Evolutionary conservation across 805 yeast species (phyloP).

Genomic region (Saccharomycopsis babjevae): DNA sequence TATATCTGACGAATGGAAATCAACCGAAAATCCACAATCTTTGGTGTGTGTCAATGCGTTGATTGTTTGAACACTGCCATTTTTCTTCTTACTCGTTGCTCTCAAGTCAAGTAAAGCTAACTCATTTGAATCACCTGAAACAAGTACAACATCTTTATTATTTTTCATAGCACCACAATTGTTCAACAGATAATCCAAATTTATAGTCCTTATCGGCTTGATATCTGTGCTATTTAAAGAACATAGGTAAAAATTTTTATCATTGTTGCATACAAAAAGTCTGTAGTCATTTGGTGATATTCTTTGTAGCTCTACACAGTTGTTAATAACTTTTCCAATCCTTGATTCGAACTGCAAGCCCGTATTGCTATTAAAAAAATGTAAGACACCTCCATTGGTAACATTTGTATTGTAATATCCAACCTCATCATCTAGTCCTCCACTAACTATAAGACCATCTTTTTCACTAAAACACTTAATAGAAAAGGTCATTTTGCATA

Average conservation of each 20-base stretch:
- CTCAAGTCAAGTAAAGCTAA: background rate
- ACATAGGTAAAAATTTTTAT: constrained; percentile 55
- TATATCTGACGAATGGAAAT: constrained; percentile 65
- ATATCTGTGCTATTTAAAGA: constrained; percentile 43
- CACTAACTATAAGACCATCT: constrained; percentile 39
- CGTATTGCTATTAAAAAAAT: constrained; percentile 26
- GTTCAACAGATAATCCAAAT: constrained; percentile 60
- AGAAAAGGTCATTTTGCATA: constrained; percentile 37
- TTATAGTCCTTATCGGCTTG: constrained; percentile 32
- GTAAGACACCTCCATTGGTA: constrained; percentile 4
- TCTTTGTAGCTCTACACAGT: constrained; percentile 53
- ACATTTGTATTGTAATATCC: background rate
- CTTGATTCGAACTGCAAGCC: constrained; percentile 38
- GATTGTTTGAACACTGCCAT: background rate
- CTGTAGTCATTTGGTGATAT: constrained; percentile 32
- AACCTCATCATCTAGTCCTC: constrained; percentile 29
- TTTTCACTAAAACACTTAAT: constrained; percentile 62
- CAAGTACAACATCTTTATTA: constrained; percentile 45
- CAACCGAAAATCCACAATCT: constrained; percentile 77
- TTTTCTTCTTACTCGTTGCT: background rate
- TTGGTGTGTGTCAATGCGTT: background rate
- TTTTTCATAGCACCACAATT: constrained; percentile 48
- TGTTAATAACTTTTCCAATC: constrained; percentile 74
- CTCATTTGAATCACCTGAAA: constrained; percentile 57
- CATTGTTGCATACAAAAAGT: constrained; percentile 77